Evolutionary conservation across 768 basidiomycete genomes (phyloP).

Genomic region (Rickenella mellea): DNA sequence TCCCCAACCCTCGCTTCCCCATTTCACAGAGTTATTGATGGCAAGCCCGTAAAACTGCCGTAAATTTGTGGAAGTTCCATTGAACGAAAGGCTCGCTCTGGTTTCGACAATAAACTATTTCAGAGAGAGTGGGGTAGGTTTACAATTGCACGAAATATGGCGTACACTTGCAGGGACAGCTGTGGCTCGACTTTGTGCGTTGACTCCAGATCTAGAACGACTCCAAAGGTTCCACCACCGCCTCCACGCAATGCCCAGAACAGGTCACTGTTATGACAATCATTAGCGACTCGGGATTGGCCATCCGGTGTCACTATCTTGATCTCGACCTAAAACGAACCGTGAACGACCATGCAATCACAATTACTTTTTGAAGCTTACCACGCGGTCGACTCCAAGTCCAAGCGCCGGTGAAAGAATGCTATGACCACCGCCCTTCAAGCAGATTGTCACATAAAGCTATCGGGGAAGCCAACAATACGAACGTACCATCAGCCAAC

Average conservation of each 20-base stretch:
- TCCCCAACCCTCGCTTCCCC: constrained; percentile 28
- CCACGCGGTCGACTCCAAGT: constrained; percentile 21
- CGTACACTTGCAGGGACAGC: not conserved
- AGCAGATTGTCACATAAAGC: not conserved
- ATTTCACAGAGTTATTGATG: constrained; percentile 20
- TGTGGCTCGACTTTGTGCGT: not conserved
- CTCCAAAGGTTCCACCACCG: constrained; percentile 26
- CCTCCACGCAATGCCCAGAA: constrained; percentile 45
- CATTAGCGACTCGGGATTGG: constrained; percentile 31
- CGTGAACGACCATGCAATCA: too few species aligned
- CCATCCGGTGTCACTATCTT: constrained; percentile 49
- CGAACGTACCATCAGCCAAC: constrained; percentile 20
- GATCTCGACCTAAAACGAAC: constrained; percentile 27
- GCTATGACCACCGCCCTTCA: constrained; percentile 21
- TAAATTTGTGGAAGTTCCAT: constrained; percentile 11
- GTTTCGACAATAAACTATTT: not conserved
- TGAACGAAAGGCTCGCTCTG: constrained; percentile 20
- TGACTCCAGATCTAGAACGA: constrained; percentile 12
- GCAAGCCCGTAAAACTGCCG: constrained; percentile 18
- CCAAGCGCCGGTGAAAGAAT: constrained; percentile 19
- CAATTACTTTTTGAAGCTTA: too few species aligned
- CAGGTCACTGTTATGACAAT: constrained; percentile 37
- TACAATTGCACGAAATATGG: too few species aligned
- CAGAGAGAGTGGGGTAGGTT: not conserved
- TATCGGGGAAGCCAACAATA: not conserved